These are phyloP conservation scores for Xerocomellus amylosporus DNA, from an alignment of 768 basidiomycete genomes.

Conservation along the genomic window DNA sequence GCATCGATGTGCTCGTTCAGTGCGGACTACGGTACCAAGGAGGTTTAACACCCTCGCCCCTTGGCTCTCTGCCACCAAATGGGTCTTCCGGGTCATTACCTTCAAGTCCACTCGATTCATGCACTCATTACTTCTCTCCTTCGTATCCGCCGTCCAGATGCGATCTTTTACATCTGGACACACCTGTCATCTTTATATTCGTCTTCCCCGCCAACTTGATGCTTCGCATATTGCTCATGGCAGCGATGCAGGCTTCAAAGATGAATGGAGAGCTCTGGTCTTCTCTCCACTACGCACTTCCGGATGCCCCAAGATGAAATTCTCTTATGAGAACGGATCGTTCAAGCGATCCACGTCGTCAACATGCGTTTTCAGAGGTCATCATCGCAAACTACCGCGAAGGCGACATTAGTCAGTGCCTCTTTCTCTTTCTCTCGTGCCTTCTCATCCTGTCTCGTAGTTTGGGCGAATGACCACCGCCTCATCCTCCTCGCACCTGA, in stretches of 20 bases:
- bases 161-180: slow-evolving; percentile 66
- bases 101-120: slow-evolving; percentile 35
- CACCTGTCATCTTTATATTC: slow-evolving; percentile 56
- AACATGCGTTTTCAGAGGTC: no score
- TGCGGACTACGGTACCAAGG: no score
- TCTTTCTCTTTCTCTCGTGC: slow-evolving; percentile 6
- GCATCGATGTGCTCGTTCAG: slow-evolving; percentile 34
- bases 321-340: no score
- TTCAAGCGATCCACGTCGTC: no score
- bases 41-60: background rate
- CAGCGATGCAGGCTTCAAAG: slow-evolving; percentile 51
- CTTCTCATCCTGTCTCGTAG: slow-evolving; percentile 19
- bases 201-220: slow-evolving; percentile 53
- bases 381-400: slow-evolving; percentile 29
- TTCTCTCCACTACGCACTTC: no score
- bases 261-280: slow-evolving; percentile 41
- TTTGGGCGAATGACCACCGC: slow-evolving; percentile 95
- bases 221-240: slow-evolving; percentile 58
- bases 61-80: background rate
- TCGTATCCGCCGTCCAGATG: slow-evolving; percentile 55
- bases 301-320: no score
- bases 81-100: background rate
- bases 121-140: slow-evolving; percentile 50
- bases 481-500: slow-evolving; percentile 68
- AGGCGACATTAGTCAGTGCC: slow-evolving; percentile 38